phyloP scores from a whole-genome alignment of 441 rosid genomes.

The Lepidium campestre region DNA sequence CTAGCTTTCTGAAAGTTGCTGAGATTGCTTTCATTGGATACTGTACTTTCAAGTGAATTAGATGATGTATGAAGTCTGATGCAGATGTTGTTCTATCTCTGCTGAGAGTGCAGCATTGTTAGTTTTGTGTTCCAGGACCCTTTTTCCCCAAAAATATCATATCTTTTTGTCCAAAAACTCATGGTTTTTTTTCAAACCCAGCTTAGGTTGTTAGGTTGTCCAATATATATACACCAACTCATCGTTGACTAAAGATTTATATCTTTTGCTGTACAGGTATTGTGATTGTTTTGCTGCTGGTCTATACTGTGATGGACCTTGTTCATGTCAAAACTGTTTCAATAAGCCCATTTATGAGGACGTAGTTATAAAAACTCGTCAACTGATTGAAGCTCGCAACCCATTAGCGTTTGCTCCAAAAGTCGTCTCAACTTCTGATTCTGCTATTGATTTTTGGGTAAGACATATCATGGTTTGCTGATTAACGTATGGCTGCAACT shows the following conservation, averaged over 20 bases:
- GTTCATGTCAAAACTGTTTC: conserved; percentile 61
- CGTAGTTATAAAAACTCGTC: conserved; percentile 44
- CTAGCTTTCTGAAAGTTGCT: not conserved
- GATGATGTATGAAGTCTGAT: not conserved
- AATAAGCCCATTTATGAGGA: conserved; percentile 59
- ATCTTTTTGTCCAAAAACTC: too few species aligned
- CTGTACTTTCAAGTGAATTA: not conserved
- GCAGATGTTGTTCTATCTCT: not conserved
- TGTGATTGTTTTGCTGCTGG: conserved; percentile 86
- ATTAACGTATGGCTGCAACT: not conserved
- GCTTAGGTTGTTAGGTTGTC: not conserved
- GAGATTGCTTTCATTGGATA: not conserved
- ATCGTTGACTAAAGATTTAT: not conserved
- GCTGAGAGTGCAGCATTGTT: not conserved
- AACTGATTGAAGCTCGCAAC: conserved; percentile 54
- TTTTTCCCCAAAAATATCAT: not conserved
- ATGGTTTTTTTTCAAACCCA: not conserved
- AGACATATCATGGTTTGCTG: conserved; percentile 13
- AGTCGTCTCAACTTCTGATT: conserved; percentile 38
- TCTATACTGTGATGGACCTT: conserved; percentile 63
- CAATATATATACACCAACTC: not conserved
- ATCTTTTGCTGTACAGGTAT: conserved; percentile 35
- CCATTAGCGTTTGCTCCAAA: conserved; percentile 81
- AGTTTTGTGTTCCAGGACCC: not conserved
- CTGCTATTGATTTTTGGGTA: conserved; percentile 34